These are phyloP conservation scores for Candida ovalis DNA, from an alignment of 805 yeast genomes.

Conservation along the genomic window DNA sequence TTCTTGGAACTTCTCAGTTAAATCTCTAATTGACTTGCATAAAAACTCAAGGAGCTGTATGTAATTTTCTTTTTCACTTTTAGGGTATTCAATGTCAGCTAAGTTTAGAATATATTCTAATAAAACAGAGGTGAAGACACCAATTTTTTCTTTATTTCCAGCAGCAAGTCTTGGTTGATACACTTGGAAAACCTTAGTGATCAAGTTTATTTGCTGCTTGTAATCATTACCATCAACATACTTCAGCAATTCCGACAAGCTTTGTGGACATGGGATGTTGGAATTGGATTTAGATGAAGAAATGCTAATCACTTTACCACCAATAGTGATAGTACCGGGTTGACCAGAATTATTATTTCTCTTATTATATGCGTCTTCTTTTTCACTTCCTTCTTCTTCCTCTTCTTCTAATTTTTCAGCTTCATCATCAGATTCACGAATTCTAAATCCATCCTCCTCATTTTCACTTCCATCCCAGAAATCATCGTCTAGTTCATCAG, in stretches of 20 bases:
- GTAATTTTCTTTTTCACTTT: conserved; percentile 25
- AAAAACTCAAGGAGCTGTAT: conserved; percentile 33
- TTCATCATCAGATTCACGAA: conserved; percentile 40
- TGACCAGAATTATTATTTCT: conserved; percentile 4
- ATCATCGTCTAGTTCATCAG: conserved; percentile 66
- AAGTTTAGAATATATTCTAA: conserved; percentile 58
- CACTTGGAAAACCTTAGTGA: conserved; percentile 52
- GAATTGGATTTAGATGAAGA: conserved; percentile 12
- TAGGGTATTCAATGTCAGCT: conserved; percentile 33
- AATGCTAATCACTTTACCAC: conserved; percentile 28
- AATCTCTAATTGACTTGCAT: conserved; percentile 44
- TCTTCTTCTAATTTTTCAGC: conserved; percentile 31
- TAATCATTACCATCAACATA: conserved; percentile 33
- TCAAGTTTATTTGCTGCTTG: conserved; percentile 41
- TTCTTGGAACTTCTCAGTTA: conserved; percentile 64
- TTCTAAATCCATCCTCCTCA: conserved; percentile 41
- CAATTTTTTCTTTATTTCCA: conserved; percentile 78
- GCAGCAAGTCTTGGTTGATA: conserved; percentile 75
- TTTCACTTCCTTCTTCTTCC: conserved; percentile 30
- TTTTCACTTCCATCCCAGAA: conserved; percentile 60
- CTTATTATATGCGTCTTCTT: conserved; percentile 8
- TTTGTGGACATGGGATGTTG: conserved; percentile 43
- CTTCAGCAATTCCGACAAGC: conserved; percentile 39
- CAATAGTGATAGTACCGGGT: conserved; percentile 30
- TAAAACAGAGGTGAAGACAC: conserved; percentile 56